Evolutionary conservation across 2,329 filamentous ascomycete genomes (phyloP).

Genomic region (Pseudohalonectria lignicola): DNA sequence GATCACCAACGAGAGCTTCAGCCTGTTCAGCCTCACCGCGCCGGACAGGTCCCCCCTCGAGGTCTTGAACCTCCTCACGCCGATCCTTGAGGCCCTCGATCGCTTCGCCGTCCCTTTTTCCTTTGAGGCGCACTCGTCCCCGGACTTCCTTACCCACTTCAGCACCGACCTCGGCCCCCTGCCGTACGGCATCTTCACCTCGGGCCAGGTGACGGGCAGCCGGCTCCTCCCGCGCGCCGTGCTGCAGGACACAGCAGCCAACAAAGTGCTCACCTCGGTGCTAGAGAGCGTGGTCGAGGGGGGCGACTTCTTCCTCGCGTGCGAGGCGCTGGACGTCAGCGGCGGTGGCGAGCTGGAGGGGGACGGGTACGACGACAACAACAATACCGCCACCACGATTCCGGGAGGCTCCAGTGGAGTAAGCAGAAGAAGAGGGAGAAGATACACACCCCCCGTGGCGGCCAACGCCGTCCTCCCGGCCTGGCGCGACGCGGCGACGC

Average conservation of each 20-base stretch:
- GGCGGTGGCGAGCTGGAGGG: background rate
- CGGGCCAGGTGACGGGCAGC: constrained; percentile 3
- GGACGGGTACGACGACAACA: background rate
- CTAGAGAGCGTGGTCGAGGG: background rate
- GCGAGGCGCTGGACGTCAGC: constrained; percentile 1
- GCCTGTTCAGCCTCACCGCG: background rate
- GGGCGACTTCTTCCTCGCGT: constrained; percentile 2
- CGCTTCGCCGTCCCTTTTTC: background rate
- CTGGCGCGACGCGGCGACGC: constrained; percentile 15
- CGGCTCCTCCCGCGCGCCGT: constrained; percentile 3
- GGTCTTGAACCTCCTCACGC: background rate
- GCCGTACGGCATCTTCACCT: constrained; percentile 4
- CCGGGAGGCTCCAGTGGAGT: too few species aligned
- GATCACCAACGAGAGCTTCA: background rate
- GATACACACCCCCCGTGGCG: too few species aligned
- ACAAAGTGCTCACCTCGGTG: background rate
- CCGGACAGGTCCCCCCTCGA: background rate
- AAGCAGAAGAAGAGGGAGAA: too few species aligned
- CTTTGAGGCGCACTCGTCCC: background rate
- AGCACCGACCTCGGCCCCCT: constrained; percentile 1
- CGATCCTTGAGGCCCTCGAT: background rate
- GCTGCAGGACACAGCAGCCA: background rate
- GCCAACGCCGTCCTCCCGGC: constrained; percentile 19
- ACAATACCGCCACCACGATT: too few species aligned
- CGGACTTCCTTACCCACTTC: background rate